These are phyloP conservation scores for Trapa incisa DNA, from an alignment of 345 rosid genomes.

Conservation along the genomic window DNA sequence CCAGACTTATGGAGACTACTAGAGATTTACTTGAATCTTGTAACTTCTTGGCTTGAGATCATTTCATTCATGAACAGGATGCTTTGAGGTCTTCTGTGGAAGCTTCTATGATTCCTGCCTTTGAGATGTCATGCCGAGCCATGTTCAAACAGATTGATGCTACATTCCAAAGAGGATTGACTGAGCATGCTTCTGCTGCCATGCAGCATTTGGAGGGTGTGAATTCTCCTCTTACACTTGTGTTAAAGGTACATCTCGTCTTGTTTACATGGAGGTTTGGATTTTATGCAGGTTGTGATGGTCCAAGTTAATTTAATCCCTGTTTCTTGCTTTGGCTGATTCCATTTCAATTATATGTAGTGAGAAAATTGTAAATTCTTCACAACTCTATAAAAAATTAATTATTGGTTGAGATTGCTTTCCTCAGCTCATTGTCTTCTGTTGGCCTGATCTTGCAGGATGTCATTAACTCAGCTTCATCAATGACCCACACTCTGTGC, in stretches of 20 bases:
- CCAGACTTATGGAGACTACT: background rate
- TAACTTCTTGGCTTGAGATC: conserved; percentile 4
- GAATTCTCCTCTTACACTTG: conserved; percentile 54
- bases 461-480: conserved; percentile 53
- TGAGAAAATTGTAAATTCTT: background rate
- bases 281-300: background rate
- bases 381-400: background rate
- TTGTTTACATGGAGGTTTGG: background rate
- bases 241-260: conserved; percentile 45
- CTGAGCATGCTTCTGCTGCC: conserved; percentile 61
- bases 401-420: too few relatives aligned
- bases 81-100: conserved; percentile 56
- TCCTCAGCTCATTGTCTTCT: background rate
- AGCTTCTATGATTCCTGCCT: conserved; percentile 73
- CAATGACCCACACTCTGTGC: conserved; percentile 49
- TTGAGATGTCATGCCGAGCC: conserved; percentile 78
- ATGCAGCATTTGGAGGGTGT: conserved; percentile 62
- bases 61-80: conserved; percentile 33
- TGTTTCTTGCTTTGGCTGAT: background rate
- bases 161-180: conserved; percentile 67
- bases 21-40: conserved; percentile 7
- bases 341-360: background rate
- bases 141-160: conserved; percentile 89
- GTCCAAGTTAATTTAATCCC: background rate
- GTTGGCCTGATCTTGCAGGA: conserved; percentile 38